Evolutionary conservation across 768 basidiomycete species (phyloP), one percentile per base, ranked within the genome.

Genomic region (Boletus barrowsii): DNA sequence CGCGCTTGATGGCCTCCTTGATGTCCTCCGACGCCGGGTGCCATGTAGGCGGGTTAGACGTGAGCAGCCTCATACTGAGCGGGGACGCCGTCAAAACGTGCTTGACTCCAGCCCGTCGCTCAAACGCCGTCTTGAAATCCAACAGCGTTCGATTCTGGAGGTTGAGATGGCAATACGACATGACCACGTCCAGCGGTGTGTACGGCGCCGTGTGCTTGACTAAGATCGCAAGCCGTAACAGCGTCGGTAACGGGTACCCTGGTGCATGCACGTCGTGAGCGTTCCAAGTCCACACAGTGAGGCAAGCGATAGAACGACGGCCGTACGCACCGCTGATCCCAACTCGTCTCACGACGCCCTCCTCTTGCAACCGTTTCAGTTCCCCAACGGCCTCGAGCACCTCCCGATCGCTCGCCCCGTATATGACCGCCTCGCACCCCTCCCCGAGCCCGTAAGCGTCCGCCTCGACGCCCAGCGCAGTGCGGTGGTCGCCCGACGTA

Each of bases 181-280:
- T 79, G 29, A 95, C 68, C 43, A 85, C 77, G 69, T 95, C 93
- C 54, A 95, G 66, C 10, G 93, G 88, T 50, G 78, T 76, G 70
- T 79, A 85, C 11, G 86, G 86, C 10, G 82, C 69, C 18, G 76
- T 84, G 62, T 87, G 82, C 32, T 82, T 75, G 57, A 92, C 80
- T 47, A 93, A 75, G 33, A 91, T 78, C 10, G 91, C 82, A 17
- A 93, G 71, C n/a, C 93, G 86, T 29, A 95, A 79, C n/a, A 95
- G 78, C 0, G 87, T 86, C 10, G 91, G 85, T 24, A 94, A 76
- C 11, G 91, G 90, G 59, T 84, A 92, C 1, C 88, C 93, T 92
- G 20, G 4, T 3, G 9, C 4, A 1, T 17, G 36, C 3, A 2
- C 2, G n/a, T 24, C 24, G 24, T 29, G 26, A 29, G 26, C 26